These are phyloP conservation scores for Botryotinia calthae DNA, from an alignment of 2,329 filamentous ascomycete species.

Conservation along the genomic window DNA sequence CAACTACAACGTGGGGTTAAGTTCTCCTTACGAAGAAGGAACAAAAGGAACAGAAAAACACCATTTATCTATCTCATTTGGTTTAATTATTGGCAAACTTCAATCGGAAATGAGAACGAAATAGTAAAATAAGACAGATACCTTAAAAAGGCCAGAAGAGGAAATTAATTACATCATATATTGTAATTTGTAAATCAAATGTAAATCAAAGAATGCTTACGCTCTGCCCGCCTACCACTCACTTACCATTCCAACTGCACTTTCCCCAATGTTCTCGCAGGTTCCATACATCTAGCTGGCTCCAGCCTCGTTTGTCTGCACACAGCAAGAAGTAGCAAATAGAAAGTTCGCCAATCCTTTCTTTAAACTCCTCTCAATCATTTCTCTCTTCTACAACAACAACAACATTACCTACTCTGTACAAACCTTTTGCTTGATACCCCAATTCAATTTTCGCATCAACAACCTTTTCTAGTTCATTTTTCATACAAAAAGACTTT, in stretches of 20 bases:
- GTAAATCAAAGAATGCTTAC: not conserved
- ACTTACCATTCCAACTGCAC: not conserved
- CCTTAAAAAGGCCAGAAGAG: not conserved
- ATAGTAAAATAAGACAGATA: not conserved
- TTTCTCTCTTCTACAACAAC: conserved; percentile 2
- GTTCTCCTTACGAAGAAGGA: not conserved
- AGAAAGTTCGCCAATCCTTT: conserved; percentile 20
- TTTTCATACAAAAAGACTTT: not conserved
- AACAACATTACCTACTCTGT: conserved; percentile 4
- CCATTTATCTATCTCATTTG: not conserved
- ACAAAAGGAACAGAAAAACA: not conserved
- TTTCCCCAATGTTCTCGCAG: conserved; percentile 21
- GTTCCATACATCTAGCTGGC: conserved; percentile 16
- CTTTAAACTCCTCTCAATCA: not conserved
- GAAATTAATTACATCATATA: not conserved
- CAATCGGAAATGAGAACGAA: not conserved
- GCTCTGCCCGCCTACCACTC: not conserved
- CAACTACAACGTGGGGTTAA: conserved; percentile 13
- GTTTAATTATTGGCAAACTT: not conserved
- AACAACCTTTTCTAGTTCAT: not conserved
- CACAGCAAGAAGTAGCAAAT: conserved; percentile 6
- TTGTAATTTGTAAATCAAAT: not conserved
- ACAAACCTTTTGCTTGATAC: conserved; percentile 22
- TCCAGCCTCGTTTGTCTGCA: conserved; percentile 20
- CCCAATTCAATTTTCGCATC: conserved; percentile 13